Conservation (phyloP, 768 basidiomycete genomes). For the Boletus patriciae region DNA sequence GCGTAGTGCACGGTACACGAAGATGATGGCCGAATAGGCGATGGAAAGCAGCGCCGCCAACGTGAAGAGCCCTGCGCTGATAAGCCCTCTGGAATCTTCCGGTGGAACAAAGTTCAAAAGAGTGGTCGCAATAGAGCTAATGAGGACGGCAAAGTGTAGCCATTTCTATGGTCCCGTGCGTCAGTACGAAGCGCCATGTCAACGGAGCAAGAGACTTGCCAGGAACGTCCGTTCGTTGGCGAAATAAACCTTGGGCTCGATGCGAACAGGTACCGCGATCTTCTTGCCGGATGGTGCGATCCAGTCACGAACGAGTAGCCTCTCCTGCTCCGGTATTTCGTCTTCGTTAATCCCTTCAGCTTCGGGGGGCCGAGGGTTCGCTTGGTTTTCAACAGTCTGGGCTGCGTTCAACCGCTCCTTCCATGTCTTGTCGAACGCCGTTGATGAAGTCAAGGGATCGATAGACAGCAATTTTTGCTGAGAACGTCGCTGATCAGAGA, state of each 20-base stretch:
- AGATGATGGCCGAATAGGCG: conserved; percentile 81
- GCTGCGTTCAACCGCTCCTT: conserved; percentile 58
- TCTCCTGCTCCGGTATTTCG: conserved; percentile 45
- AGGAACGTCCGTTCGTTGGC: conserved; percentile 93
- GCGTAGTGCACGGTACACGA: conserved; percentile 69
- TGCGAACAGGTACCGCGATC: conserved; percentile 90
- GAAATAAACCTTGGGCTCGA: conserved; percentile 98
- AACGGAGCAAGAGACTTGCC: conserved; percentile 48
- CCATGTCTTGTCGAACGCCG: conserved; percentile 81
- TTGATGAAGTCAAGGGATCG: conserved; percentile 81
- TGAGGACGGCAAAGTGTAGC: conserved; percentile 83
- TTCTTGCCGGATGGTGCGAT: conserved; percentile 81
- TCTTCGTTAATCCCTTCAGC: conserved; percentile 39
- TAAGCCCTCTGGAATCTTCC: conserved; percentile 72
- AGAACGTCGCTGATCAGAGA: conserved; percentile 8
- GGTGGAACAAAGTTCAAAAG: conserved; percentile 82
- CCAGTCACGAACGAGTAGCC: conserved; percentile 66
- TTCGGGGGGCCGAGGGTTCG: conserved; percentile 23
- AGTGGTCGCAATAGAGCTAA: conserved; percentile 87
- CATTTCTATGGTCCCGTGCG: conserved; percentile 60
- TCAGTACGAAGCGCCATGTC: neutral
- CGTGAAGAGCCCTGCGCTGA: conserved; percentile 88
- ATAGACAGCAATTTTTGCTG: conserved; percentile 56
- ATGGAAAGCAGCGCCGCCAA: conserved; percentile 86
- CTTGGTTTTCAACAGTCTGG: conserved; percentile 25